Conservation (phyloP, 2,329 filamentous ascomycete species). For the Colletotrichum lini region DNA sequence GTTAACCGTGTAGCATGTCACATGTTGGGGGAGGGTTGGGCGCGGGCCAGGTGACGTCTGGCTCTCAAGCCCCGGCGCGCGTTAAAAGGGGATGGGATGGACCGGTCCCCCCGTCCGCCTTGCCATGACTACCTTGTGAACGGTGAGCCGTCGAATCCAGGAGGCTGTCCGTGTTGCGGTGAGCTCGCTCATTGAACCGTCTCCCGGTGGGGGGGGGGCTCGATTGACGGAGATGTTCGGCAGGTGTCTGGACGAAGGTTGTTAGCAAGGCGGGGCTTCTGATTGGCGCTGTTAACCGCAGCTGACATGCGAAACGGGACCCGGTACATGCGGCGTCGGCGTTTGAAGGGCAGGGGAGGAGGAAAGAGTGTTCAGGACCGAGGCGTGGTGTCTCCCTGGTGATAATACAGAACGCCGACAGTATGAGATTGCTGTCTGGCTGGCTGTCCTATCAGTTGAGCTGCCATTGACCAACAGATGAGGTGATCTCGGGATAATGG, state of each 20-base stretch:
- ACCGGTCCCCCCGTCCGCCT: neutral
- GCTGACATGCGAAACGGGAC: slow-evolving; percentile 32
- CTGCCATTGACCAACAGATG: neutral
- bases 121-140: neutral
- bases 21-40: slow-evolving; percentile 20
- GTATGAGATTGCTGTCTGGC: neutral
- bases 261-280: slow-evolving; percentile 16
- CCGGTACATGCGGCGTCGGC: slow-evolving; percentile 13
- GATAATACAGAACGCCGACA: neutral
- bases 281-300: slow-evolving; percentile 39
- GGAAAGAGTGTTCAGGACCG: slow-evolving; percentile 2
- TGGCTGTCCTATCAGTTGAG: neutral
- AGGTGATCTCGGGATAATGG: slow-evolving; percentile 12
- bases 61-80: slow-evolving; percentile 6
- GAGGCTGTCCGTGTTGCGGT: neutral
- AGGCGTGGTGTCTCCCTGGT: neutral
- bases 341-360: neutral
- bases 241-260: neutral
- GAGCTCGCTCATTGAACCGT: neutral
- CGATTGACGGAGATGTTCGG: neutral
- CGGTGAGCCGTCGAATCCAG: neutral
- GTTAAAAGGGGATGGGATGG: neutral
- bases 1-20: slow-evolving; percentile 20
- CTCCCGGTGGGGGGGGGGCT: neutral
- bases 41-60: slow-evolving; percentile 26